phyloP scores from a whole-genome alignment of 2,329 filamentous ascomycete genomes.

The Neonectria coccinea region DNA sequence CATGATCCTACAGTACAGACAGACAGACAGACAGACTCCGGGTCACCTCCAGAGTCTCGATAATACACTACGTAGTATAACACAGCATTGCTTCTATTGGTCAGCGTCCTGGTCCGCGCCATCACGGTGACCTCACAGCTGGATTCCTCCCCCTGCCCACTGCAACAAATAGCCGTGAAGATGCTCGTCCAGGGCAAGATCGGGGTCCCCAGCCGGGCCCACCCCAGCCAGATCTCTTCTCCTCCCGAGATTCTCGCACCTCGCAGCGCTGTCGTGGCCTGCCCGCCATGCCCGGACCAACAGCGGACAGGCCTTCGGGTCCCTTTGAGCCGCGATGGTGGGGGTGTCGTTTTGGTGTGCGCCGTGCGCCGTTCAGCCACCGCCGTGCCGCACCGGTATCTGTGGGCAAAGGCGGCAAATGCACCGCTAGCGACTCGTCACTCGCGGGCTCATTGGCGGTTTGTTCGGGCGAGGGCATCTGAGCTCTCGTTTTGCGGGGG shows the following conservation, averaged over 20 bases:
- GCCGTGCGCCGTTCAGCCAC: background rate
- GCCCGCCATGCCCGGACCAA: constrained; percentile 1
- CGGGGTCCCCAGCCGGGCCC: constrained; percentile 33
- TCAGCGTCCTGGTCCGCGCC: constrained; percentile 5
- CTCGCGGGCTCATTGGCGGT: background rate
- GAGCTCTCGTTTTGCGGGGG: constrained; percentile 35
- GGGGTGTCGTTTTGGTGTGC: constrained; percentile 14
- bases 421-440: background rate
- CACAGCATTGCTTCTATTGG: background rate
- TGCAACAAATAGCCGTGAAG: constrained; percentile 20
- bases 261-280: constrained; percentile 22
- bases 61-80: background rate
- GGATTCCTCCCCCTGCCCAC: constrained; percentile 1
- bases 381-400: background rate
- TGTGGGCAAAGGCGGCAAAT: constrained; percentile 19
- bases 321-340: constrained; percentile 16
- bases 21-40: background rate
- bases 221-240: constrained; percentile 38
- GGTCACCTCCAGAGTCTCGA: background rate
- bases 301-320: constrained; percentile 12
- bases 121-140: constrained; percentile 11
- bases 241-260: constrained; percentile 30
- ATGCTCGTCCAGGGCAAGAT: constrained; percentile 37
- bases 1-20: background rate
- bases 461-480: constrained; percentile 12